Evolutionary conservation across 495 filamentous ascomycete genomes (phyloP).

Genomic region (Xylaria scruposa): DNA sequence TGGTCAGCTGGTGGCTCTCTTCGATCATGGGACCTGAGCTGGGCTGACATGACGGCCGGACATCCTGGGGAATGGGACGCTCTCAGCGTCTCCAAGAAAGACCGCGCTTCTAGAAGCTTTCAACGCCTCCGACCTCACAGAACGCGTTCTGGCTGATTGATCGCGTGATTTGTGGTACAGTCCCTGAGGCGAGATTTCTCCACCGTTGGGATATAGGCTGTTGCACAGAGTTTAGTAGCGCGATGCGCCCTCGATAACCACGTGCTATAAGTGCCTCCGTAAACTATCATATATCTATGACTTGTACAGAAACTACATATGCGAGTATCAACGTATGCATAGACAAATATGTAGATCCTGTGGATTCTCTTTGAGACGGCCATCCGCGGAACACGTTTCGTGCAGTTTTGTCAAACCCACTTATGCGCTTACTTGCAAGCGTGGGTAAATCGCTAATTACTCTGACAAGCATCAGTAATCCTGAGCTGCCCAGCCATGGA

Average conservation of each 20-base stretch:
- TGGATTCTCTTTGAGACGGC: background rate
- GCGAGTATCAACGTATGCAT: background rate
- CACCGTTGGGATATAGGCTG: background rate
- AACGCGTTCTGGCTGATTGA: slow-evolving; percentile 28
- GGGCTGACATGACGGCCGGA: slow-evolving; percentile 7
- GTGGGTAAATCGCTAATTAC: slow-evolving; percentile 13
- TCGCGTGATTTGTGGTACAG: slow-evolving; percentile 20
- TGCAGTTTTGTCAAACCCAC: slow-evolving; percentile 5
- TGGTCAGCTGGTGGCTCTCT: slow-evolving; percentile 42
- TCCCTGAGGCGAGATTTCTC: background rate
- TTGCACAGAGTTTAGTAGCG: background rate
- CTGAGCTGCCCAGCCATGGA: background rate
- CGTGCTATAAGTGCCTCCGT: background rate
- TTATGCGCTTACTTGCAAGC: slow-evolving; percentile 8
- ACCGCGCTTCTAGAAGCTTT: slow-evolving; percentile 40
- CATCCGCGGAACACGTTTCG: background rate
- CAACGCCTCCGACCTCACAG: slow-evolving; percentile 31
- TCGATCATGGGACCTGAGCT: slow-evolving; percentile 32
- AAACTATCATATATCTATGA: background rate
- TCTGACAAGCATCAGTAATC: slow-evolving; percentile 1
- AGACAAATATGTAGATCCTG: slow-evolving; percentile 10
- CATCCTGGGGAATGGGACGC: slow-evolving; percentile 25
- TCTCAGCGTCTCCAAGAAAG: slow-evolving; percentile 28
- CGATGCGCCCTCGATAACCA: background rate
- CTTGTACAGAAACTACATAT: background rate